These are phyloP conservation scores for Tetrapisispora pingtungensis DNA, from an alignment of 805 yeast genomes.

Conservation along the genomic window DNA sequence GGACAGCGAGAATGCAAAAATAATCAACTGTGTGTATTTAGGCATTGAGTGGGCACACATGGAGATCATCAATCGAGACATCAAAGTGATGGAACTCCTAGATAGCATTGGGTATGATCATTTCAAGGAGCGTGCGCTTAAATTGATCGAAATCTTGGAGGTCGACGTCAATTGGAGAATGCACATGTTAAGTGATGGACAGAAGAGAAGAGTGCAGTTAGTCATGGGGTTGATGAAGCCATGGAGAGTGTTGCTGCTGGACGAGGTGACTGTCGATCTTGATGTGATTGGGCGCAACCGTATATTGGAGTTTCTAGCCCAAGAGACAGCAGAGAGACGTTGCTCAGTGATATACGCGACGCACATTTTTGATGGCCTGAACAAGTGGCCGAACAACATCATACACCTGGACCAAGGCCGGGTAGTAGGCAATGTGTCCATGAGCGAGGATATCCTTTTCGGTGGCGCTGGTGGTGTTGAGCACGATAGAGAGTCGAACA, in stretches of 20 bases:
- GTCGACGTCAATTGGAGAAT: conserved; percentile 85
- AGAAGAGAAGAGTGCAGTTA: conserved; percentile 85
- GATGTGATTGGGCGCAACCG: conserved; percentile 85
- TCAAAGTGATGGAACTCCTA: conserved; percentile 71
- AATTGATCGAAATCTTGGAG: conserved; percentile 66
- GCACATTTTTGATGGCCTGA: conserved; percentile 92
- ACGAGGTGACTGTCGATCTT: conserved; percentile 93
- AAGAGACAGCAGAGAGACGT: conserved; percentile 60
- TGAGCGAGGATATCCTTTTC: conserved; percentile 28
- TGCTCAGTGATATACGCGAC: conserved; percentile 88
- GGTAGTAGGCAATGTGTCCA: conserved; percentile 32
- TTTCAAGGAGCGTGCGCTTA: conserved; percentile 66
- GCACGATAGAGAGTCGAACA: too few species aligned
- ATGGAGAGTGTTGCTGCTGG: conserved; percentile 79
- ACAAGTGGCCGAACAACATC: conserved; percentile 79
- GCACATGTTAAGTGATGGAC: conserved; percentile 90
- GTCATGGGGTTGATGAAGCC: conserved; percentile 89
- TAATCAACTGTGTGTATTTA: conserved; percentile 53
- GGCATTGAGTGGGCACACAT: conserved; percentile 98
- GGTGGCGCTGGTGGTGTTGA: conserved; percentile 7
- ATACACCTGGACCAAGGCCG: conserved; percentile 68
- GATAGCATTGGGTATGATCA: conserved; percentile 76
- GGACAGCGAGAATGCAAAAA: conserved; percentile 35
- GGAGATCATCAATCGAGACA: conserved; percentile 81
- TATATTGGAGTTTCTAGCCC: conserved; percentile 54